These are phyloP conservation scores for Limonium bicolor DNA, from an alignment of 148 eudicot species.

Conservation along the genomic window DNA sequence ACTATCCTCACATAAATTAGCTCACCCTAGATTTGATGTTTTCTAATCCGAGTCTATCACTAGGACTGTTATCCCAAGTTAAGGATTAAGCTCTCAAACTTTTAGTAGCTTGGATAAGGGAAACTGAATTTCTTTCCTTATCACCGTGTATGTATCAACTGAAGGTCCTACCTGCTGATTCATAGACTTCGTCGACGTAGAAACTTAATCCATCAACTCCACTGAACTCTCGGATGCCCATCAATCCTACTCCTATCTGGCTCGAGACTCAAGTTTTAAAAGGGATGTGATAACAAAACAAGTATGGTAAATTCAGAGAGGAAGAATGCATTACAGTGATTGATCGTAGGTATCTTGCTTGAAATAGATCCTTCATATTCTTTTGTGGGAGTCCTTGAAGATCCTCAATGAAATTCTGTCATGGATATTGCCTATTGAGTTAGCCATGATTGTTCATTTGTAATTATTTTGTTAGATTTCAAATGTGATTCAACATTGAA, in stretches of 20 bases:
- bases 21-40: no score
- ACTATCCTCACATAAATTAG: no score
- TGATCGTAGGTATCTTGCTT: constrained; percentile 34
- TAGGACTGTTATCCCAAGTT: no score
- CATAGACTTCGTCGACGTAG: constrained; percentile 51
- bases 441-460: neutral
- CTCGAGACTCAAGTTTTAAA: neutral
- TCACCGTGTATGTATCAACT: no score
- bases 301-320: no score
- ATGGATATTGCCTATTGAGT: neutral
- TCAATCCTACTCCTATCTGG: constrained; percentile 67
- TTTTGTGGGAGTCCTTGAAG: constrained; percentile 46
- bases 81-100: no score
- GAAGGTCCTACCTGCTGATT: constrained; percentile 54
- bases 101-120: constrained; percentile 37
- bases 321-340: constrained; percentile 37
- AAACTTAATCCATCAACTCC: constrained; percentile 71
- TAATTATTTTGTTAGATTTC: neutral
- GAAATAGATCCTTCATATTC: constrained; percentile 33
- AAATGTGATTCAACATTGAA: neutral
- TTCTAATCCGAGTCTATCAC: no score
- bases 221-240: constrained; percentile 68
- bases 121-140: no score
- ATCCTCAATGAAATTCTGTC: constrained; percentile 25
- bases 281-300: no score